Percentiles rank a stretch among this genome's conserved stretches.
Conservation (phyloP, 192 early-diverging fungal genomes). For the Entomortierella parvispora region DNA sequence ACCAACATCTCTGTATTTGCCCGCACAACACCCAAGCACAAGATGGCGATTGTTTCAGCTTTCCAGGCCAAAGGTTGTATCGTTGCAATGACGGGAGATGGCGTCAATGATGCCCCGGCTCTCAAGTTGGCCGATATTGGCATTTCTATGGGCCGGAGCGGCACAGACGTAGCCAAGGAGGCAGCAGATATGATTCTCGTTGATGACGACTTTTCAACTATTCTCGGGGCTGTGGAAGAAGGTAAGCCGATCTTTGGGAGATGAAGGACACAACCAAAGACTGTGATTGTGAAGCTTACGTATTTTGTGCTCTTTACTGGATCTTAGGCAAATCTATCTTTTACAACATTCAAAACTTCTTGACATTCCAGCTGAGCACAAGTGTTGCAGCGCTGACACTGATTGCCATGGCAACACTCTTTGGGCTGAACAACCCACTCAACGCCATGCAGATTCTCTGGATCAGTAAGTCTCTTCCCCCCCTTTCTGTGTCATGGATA, state of each 20-base stretch:
- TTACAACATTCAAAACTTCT: constrained; percentile 97
- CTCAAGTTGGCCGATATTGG: constrained; percentile 94
- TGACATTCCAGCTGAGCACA: constrained; percentile 96
- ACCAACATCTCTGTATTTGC: constrained; percentile 78
- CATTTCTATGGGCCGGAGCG: constrained; percentile 95
- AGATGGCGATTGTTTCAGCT: constrained; percentile 90
- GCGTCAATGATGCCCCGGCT: constrained; percentile 97
- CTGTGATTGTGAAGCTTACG: background rate
- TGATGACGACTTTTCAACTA: constrained; percentile 95
- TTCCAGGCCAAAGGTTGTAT: constrained; percentile 87
- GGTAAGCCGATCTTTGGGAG: constrained; percentile 54
- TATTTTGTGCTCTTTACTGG: background rate
- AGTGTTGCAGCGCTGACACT: constrained; percentile 90
- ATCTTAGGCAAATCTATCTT: constrained; percentile 90
- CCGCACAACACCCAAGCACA: constrained; percentile 86
- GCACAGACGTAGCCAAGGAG: constrained; percentile 96
- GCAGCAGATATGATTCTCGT: constrained; percentile 97
- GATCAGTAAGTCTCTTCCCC: constrained; percentile 81
- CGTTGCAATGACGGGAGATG: constrained; percentile 98
- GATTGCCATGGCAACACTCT: constrained; percentile 86
- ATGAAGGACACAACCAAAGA: background rate
- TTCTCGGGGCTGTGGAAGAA: constrained; percentile 95
- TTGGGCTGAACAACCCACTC: constrained; percentile 89
- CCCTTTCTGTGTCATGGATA: background rate
- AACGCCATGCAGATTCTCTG: constrained; percentile 99